Conservation (phyloP, 2,329 filamentous ascomycete species). For the Tolypocladium nubicola region DNA sequence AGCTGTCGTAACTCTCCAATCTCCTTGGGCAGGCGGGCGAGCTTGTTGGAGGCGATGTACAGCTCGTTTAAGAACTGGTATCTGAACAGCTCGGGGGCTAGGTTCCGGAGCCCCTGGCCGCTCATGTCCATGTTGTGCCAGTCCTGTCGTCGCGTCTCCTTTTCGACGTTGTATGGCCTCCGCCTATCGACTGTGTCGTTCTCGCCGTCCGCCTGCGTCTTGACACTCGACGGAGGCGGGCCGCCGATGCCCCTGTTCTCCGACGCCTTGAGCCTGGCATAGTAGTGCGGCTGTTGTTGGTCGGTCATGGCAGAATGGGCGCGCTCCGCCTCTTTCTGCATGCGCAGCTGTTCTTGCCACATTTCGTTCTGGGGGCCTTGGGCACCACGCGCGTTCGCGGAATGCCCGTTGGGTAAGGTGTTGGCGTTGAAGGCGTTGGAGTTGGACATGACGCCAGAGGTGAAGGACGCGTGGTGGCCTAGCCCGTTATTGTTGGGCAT, state of each 20-base stretch:
- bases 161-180: slow-evolving; percentile 55
- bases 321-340: slow-evolving; percentile 67
- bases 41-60: slow-evolving; percentile 87
- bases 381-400: slow-evolving; percentile 33
- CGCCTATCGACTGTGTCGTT: slow-evolving; percentile 46
- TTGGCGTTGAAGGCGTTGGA: slow-evolving; percentile 48
- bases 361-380: slow-evolving; percentile 53
- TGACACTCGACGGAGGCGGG: slow-evolving; percentile 38
- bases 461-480: slow-evolving; percentile 29
- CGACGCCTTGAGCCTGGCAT: slow-evolving; percentile 59
- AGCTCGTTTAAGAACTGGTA: slow-evolving; percentile 87
- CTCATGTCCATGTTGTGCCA: slow-evolving; percentile 94
- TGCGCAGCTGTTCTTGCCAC: slow-evolving; percentile 79
- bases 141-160: slow-evolving; percentile 60
- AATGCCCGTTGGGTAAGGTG: slow-evolving; percentile 47
- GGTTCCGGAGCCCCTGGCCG: slow-evolving; percentile 82
- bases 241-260: slow-evolving; percentile 59
- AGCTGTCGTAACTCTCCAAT: slow-evolving; percentile 78
- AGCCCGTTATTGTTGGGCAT: slow-evolving; percentile 43
- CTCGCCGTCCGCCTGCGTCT: slow-evolving; percentile 36
- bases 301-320: slow-evolving; percentile 62
- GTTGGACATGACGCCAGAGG: slow-evolving; percentile 43
- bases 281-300: slow-evolving; percentile 56
- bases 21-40: slow-evolving; percentile 65
- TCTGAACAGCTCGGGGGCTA: slow-evolving; percentile 69